These are phyloP conservation scores for Talaromyces sp. DNA, from an alignment of 2,329 filamentous ascomycete genomes.

Conservation along the genomic window DNA sequence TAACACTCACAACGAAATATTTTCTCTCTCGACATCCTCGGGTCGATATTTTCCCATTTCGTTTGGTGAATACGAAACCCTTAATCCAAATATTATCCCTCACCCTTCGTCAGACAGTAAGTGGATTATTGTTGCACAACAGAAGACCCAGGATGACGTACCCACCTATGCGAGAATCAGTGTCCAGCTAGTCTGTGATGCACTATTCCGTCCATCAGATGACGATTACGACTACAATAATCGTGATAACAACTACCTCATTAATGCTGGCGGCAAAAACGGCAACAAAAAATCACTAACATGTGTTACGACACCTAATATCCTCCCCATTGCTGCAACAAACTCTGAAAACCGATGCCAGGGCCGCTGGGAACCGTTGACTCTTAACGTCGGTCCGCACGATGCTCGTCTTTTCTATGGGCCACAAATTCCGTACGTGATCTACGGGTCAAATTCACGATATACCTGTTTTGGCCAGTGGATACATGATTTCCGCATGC, in stretches of 20 bases:
- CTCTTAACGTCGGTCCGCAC: constrained; percentile 50
- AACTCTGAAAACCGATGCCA: constrained; percentile 37
- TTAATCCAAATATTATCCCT: constrained; percentile 1
- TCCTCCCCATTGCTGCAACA: constrained; percentile 47
- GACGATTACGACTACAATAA: neutral
- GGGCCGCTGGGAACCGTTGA: constrained; percentile 40
- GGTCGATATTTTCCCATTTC: neutral
- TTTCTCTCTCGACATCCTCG: neutral
- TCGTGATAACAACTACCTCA: neutral
- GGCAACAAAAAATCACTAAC: neutral
- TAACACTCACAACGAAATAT: neutral
- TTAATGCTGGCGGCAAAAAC: neutral
- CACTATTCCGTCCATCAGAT: neutral
- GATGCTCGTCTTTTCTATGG: constrained; percentile 57
- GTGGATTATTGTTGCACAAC: constrained; percentile 3
- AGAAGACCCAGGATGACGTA: neutral
- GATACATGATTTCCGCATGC: constrained; percentile 50
- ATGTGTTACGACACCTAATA: constrained; percentile 5
- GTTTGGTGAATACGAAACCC: neutral
- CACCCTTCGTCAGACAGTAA: neutral
- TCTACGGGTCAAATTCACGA: constrained; percentile 54
- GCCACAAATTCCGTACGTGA: constrained; percentile 45
- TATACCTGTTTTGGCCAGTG: constrained; percentile 56
- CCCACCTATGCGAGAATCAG: neutral
- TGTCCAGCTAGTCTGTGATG: neutral